Base-by-base conservation (phyloP, 225 moss, liverwort and hornwort species). In the Antitrichia curtipendula region DNA sequence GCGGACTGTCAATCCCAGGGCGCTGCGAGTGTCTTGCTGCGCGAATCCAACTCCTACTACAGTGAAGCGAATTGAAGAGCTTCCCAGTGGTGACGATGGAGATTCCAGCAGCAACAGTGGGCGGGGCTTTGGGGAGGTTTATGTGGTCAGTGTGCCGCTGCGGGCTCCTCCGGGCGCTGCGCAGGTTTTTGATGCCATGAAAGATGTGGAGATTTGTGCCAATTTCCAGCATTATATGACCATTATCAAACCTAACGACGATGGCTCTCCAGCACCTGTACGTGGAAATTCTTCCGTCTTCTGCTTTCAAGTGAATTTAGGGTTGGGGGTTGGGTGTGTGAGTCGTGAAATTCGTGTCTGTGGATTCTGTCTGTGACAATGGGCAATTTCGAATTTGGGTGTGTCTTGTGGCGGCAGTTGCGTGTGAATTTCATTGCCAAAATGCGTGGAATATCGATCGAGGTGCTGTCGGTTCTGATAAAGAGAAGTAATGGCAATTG, bases 211-310 rank as follows among this genome's bases (percentile, higher is more conserved):
- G 78, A 4, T 89, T 20, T 78, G 85, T 7, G 88, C 68, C 17
- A 89, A 85, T 78, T 86, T 91, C n/a, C 94, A 91, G 86, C 94
- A 94, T 89, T 94, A 89, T 34, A 91, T 94, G 91, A 91, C 92
- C 49, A 76, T 94, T 31, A 84, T 94, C 73, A 90, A 91, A 76
- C 91, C 92, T 24, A 52, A 72, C 57, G 88, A 65, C 71, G 78
- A 88, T 52, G 81, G 56, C 27, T 31, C 29, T 53, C 85, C 50
- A 82, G 78, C 82, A 20, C 88, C 92, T 88, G 94, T 94, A 90
- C 29, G 94, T 92, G 34, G n/a, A 70, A 32, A 24, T 66, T 68
- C 50, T 14, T 56, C 57, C 31, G 43, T 20, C 8, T 16, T 69
- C 45, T 57, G 16, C 57, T 19, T 54, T 65, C 9, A 63, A 60